Evolutionary conservation across 805 yeast genomes (phyloP).

Genomic region (Candida loeiensis): DNA sequence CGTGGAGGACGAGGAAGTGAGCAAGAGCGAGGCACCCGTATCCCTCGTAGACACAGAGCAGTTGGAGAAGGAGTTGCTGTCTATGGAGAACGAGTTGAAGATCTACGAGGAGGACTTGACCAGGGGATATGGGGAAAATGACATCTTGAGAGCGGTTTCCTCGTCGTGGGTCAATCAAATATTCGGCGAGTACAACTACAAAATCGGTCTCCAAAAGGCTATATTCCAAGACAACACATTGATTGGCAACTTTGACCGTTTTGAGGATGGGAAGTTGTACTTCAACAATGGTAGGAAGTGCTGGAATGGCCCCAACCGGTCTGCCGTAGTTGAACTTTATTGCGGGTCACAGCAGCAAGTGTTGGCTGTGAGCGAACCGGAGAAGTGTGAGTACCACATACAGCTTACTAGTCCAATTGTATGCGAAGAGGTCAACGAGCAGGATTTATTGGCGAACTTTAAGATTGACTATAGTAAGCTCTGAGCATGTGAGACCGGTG

Average conservation of each 20-base stretch:
- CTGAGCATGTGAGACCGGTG: no score
- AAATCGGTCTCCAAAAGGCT: slow-evolving; percentile 53
- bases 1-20: slow-evolving; percentile 1
- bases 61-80: slow-evolving; percentile 17
- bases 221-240: slow-evolving; percentile 52
- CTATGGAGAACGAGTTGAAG: slow-evolving; percentile 12
- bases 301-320: slow-evolving; percentile 91
- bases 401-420: slow-evolving; percentile 45
- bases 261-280: slow-evolving; percentile 29
- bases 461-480: slow-evolving; percentile 7
- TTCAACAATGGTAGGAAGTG: slow-evolving; percentile 72
- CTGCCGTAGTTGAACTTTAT: slow-evolving; percentile 56
- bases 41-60: slow-evolving; percentile 8
- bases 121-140: slow-evolving; percentile 54
- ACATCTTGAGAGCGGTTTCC: slow-evolving; percentile 57
- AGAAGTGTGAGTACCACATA: slow-evolving; percentile 76
- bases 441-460: slow-evolving; percentile 24
- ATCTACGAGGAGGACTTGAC: slow-evolving; percentile 21
- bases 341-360: slow-evolving; percentile 64
- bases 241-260: slow-evolving; percentile 46
- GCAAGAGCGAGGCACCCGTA: not conserved
- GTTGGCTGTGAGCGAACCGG: slow-evolving; percentile 78
- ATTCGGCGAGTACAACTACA: slow-evolving; percentile 72
- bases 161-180: slow-evolving; percentile 45
- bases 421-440: slow-evolving; percentile 34